Conservation (phyloP, 768 basidiomycete species). For the Sutorius australiensis region DNA sequence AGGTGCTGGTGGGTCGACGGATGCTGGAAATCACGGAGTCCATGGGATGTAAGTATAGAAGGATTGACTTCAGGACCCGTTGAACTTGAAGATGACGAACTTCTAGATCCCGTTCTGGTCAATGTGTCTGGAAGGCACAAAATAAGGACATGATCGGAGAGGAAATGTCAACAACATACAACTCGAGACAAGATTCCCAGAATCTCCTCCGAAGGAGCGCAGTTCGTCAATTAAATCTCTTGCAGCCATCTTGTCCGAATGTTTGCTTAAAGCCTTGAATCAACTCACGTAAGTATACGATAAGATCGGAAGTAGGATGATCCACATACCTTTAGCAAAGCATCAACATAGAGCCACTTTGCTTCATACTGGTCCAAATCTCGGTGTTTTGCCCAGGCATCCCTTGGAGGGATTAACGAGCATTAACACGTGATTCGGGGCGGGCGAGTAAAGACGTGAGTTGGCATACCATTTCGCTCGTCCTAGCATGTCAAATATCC, state of each 20-base stretch:
- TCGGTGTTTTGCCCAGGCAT: conserved; percentile 93
- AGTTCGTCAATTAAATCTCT: conserved; percentile 73
- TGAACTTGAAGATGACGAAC: conserved; percentile 65
- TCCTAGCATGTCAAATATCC: conserved; percentile 87
- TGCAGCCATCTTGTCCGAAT: conserved; percentile 79
- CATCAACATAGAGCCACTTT: conserved; percentile 86
- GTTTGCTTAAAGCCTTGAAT: conserved; percentile 67
- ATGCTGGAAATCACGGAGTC: conserved; percentile 11
- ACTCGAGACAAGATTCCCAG: conserved; percentile 60
- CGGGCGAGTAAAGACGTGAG: not conserved
- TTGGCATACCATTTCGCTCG: conserved; percentile 81
- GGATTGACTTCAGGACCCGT: conserved; percentile 44
- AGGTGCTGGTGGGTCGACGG: conserved; percentile 10
- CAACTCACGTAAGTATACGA: not conserved
- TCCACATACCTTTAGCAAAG: conserved; percentile 66
- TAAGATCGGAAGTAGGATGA: not conserved
- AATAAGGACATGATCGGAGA: not conserved
- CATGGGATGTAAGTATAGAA: conserved; percentile 19
- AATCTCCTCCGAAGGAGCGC: conserved; percentile 69
- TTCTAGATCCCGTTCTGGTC: conserved; percentile 41
- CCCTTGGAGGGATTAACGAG: conserved; percentile 46
- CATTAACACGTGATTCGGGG: conserved; percentile 21
- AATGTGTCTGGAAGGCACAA: conserved; percentile 30
- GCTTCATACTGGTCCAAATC: conserved; percentile 77
- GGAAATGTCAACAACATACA: conserved; percentile 39